These are phyloP conservation scores for Gaeumannomyces tritici DNA, from an alignment of 2,329 filamentous ascomycete genomes.

Conservation along the genomic window DNA sequence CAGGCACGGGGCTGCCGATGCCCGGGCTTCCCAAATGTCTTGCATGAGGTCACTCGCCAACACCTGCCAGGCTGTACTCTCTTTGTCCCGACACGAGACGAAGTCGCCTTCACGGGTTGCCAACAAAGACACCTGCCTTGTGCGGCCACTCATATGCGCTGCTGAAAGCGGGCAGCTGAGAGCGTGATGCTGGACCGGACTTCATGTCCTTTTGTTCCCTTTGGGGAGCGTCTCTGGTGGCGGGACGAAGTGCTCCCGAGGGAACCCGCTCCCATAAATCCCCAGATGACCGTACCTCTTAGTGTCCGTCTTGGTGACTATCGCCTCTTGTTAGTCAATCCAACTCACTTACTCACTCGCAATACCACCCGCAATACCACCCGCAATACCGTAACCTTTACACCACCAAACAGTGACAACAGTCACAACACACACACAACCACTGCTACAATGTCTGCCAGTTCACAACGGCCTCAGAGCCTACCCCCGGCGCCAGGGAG, in stretches of 20 bases:
- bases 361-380: too few species aligned
- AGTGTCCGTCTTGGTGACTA: too few species aligned
- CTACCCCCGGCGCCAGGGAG: conserved; percentile 1
- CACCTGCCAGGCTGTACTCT: neutral
- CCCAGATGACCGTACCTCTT: neutral
- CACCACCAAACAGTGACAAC: neutral
- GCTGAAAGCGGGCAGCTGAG: neutral
- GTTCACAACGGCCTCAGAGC: neutral
- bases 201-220: neutral
- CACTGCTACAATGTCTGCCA: conserved; percentile 3
- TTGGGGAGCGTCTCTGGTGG: neutral
- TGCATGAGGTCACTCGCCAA: neutral
- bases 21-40: neutral
- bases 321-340: neutral
- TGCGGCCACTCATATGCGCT: neutral
- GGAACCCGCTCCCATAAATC: neutral
- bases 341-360: neutral
- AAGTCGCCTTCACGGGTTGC: neutral
- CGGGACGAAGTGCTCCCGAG: neutral
- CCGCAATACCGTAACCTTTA: neutral
- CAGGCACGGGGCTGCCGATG: neutral
- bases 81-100: neutral
- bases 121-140: neutral
- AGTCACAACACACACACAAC: conserved; percentile 8
- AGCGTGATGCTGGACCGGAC: neutral